Conservation (phyloP, 2,329 filamentous ascomycete genomes). For the Lachnellula arida region DNA sequence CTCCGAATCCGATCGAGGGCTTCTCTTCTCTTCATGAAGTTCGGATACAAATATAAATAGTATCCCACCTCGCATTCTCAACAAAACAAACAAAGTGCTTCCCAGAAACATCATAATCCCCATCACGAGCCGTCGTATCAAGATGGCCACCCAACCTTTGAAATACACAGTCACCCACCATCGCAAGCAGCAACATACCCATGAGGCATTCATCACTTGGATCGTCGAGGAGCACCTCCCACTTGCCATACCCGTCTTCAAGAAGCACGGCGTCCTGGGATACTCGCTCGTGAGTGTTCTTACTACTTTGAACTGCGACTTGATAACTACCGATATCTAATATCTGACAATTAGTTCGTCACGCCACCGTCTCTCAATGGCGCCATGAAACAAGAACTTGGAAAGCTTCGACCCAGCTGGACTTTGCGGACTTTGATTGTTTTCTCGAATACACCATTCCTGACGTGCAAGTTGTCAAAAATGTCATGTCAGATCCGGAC, state of each 20-base stretch:
- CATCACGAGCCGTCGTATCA: not conserved
- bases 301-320: not conserved
- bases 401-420: constrained; percentile 8
- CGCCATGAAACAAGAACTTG: constrained; percentile 17
- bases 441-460: constrained; percentile 30
- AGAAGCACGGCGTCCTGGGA: constrained; percentile 23
- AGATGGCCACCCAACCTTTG: constrained; percentile 18
- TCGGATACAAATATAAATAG: no score
- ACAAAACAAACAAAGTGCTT: no score
- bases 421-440: constrained; percentile 28
- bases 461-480: constrained; percentile 17
- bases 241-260: constrained; percentile 28
- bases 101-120: no score
- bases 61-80: no score
- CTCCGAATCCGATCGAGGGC: no score
- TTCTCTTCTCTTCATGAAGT: no score
- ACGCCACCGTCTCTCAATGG: constrained; percentile 23
- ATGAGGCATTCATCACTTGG: constrained; percentile 33
- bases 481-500: constrained; percentile 27
- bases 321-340: not conserved
- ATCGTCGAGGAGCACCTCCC: constrained; percentile 30
- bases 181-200: constrained; percentile 27
- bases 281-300: constrained; percentile 27
- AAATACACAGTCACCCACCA: constrained; percentile 31
- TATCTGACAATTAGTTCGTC: constrained; percentile 19